Conservation (phyloP, 306 rosid genomes). For the Acacia crassicarpa region DNA sequence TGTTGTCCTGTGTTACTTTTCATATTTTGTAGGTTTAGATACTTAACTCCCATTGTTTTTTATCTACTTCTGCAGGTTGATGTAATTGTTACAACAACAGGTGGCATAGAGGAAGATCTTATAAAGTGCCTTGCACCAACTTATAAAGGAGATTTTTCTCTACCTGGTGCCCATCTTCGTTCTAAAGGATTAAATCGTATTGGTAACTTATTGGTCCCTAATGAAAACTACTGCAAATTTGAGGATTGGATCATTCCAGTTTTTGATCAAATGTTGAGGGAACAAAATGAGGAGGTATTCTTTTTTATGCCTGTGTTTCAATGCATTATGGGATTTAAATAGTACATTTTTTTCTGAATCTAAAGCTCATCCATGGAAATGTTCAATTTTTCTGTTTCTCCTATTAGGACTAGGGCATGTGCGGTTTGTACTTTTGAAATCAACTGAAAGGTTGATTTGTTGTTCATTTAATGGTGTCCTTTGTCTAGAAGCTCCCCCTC, state of each 20-base stretch:
- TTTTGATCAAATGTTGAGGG: slow-evolving; percentile 86
- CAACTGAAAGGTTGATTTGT: not conserved
- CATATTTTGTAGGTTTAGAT: not conserved
- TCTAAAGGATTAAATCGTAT: slow-evolving; percentile 92
- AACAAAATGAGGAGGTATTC: slow-evolving; percentile 68
- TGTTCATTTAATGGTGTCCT: not conserved
- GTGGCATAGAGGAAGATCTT: slow-evolving; percentile 94
- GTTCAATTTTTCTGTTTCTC: not conserved
- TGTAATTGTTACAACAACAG: slow-evolving; percentile 88
- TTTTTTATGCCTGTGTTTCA: slow-evolving; percentile 3
- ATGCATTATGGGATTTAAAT: not conserved
- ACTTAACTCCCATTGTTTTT: not conserved
- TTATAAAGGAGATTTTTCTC: slow-evolving; percentile 73
- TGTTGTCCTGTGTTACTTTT: not conserved
- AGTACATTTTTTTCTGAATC: slow-evolving; percentile 1
- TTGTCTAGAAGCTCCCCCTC: not conserved
- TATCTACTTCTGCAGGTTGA: slow-evolving; percentile 55
- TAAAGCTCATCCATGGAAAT: not conserved
- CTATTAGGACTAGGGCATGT: not conserved
- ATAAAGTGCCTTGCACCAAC: slow-evolving; percentile 96
- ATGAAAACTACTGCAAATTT: slow-evolving; percentile 84
- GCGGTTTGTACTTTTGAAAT: not conserved
- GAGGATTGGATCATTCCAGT: slow-evolving; percentile 97
- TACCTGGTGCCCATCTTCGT: slow-evolving; percentile 72
- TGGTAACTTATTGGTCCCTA: slow-evolving; percentile 93